Base-by-base conservation (phyloP, 495 filamentous ascomycete species). In the Xylaria telfairii region DNA sequence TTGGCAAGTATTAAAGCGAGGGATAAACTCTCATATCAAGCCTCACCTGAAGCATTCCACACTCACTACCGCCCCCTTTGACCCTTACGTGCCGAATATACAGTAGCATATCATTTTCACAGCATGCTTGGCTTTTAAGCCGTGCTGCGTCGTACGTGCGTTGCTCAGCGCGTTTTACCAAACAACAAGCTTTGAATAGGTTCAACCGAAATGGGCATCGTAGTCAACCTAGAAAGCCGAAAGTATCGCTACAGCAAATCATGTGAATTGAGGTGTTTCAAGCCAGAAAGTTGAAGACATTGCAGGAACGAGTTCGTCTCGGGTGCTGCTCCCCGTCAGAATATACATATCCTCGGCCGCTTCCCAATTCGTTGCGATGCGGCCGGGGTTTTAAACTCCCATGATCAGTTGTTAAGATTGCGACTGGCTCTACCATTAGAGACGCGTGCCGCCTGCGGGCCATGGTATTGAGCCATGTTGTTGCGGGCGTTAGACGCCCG, bases 371-470 rank as follows among this genome's bases (percentile, higher is more conserved):
- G 67, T 62, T 24, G 37, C 37, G 17, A 63, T 34, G 57, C 28
- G 46, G 44, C 57, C 34, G 26, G 59, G 57, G 39, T 1, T 21
- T 17, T 41, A 56, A 57, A 13, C 30, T 57, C 28, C 19, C 39
- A 41, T 51, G 37, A 51, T 32, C 26, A 26, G 42, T 37, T 39
- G 41, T 24, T 26, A 46, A 24, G 41, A 7, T 26, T 42, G 41
- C 42, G n/a, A 49, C 28, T 57, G 21, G 65, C 37, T 57, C 42
- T 62, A 44, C 24, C 44, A 26, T 37, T 34, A 42, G 30, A 53
- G 46, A 69, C 44, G 46, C 37, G 28, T 49, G 67, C 46, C 59
- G 44, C 57, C 67, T 63, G 57, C 44, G 34, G 65, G 57, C 57
- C 12, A 39, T 54, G 34, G 57, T 54, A 32, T 62, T n/a, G n/a